Evolutionary conservation across 2,329 filamentous ascomycete genomes (phyloP).

Genomic region (Didymella sp.): DNA sequence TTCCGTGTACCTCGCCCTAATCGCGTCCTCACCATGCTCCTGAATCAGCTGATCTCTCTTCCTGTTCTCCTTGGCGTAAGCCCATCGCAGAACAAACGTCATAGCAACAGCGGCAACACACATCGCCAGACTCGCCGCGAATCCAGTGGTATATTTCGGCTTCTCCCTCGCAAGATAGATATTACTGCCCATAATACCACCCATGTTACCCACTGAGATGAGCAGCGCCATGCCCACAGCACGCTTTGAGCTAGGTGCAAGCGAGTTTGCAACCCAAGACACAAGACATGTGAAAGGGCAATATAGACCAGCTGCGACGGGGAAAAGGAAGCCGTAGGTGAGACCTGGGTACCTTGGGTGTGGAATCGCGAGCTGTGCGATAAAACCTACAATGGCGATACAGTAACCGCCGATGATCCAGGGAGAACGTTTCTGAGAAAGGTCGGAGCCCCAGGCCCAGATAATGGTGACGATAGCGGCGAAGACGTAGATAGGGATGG

Average conservation of each 20-base stretch:
- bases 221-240: constrained; percentile 60
- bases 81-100: constrained; percentile 53
- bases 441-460: constrained; percentile 59
- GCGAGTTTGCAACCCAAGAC: constrained; percentile 46
- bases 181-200: constrained; percentile 54
- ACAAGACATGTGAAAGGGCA: constrained; percentile 49
- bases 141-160: constrained; percentile 60
- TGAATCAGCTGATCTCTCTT: constrained; percentile 35
- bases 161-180: constrained; percentile 58
- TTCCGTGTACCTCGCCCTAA: constrained; percentile 49
- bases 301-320: constrained; percentile 46
- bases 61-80: constrained; percentile 48
- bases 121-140: constrained; percentile 56
- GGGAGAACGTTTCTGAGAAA: constrained; percentile 59
- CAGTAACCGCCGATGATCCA: constrained; percentile 61
- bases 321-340: constrained; percentile 54
- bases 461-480: constrained; percentile 51
- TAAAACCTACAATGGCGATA: constrained; percentile 62
- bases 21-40: constrained; percentile 43
- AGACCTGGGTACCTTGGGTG: constrained; percentile 54
- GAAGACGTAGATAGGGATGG: constrained; percentile 53
- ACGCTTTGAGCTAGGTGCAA: constrained; percentile 46
- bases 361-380: constrained; percentile 58
- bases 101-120: constrained; percentile 56
- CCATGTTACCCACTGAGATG: constrained; percentile 57